A percentile compares a stretch with the other conserved stretches of the same genome.
Evolutionary conservation across 2,329 filamentous ascomycete genomes (phyloP).

Genomic region (Elsinoe necatrix): DNA sequence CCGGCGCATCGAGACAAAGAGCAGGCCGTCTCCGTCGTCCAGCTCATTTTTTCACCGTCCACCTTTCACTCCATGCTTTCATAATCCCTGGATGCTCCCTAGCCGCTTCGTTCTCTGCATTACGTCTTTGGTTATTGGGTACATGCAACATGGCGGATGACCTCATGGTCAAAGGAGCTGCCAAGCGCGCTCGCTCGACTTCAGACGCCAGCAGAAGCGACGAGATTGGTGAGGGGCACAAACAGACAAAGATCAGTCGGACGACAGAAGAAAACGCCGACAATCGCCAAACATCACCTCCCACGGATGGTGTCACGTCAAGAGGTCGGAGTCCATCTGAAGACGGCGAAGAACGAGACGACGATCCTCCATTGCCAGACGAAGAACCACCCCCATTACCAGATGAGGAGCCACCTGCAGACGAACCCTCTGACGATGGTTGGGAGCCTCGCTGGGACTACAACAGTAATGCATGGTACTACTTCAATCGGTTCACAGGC

Average conservation of each 20-base stretch:
- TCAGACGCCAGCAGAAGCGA: not conserved
- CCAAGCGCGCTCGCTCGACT: slow-evolving; percentile 12
- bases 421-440: slow-evolving; percentile 49
- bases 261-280: not conserved
- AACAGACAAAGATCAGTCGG: slow-evolving; percentile 7
- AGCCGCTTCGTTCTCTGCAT: not conserved
- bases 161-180: slow-evolving; percentile 22
- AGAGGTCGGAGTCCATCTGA: slow-evolving; percentile 15
- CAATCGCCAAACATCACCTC: not conserved
- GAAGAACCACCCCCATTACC: slow-evolving; percentile 29
- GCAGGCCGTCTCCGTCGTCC: not conserved
- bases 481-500: slow-evolving; percentile 72
- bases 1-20: slow-evolving; percentile 1
- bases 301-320: not conserved
- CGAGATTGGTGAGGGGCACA: not conserved
- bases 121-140: not conserved
- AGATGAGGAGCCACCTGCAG: slow-evolving; percentile 16
- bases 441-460: slow-evolving; percentile 77
- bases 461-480: slow-evolving; percentile 63
- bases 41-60: not conserved
- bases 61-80: not conserved
- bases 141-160: slow-evolving; percentile 20
- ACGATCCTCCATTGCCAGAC: slow-evolving; percentile 18
- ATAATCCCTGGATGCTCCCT: not conserved
- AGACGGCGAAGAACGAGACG: slow-evolving; percentile 17